Base-by-base conservation (phyloP, 148 eudicot species). In the Gaultheria prostrata region DNA sequence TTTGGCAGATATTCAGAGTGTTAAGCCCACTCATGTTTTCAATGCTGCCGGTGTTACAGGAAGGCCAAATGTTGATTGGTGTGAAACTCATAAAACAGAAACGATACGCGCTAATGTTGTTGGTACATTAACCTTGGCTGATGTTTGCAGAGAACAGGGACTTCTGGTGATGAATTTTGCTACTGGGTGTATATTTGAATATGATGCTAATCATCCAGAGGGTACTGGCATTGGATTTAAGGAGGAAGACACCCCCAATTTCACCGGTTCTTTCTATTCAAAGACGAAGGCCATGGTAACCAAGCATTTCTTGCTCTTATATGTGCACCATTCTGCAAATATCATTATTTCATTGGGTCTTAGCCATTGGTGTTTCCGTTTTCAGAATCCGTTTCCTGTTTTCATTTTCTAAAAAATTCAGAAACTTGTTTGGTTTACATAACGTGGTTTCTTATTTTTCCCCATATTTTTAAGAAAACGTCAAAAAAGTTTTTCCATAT, bases 1-100 rank as follows among this genome's bases (percentile, higher is more conserved):
- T 67, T 21, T 90, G 46, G 88, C 89, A 43, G 96, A 93, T 84
- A 86, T 93, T 39, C 92, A 86, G 82, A 87, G 65, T 75, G 82
- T 90, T 82, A 90, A 90, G 83, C 97, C 94, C n/a, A 93, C 94
- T 6, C 97, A 93, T 69, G 90, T 93, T 61, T 90, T 93, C 81
- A 93, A 93, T 91, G 97, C 94, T 85, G 97, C 92, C 65, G 93
- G 97, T 79, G 90, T 92, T 11, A 92, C 91, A 0, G 94, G 94
- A 24, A 85, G 93, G 53, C 93, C 96, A 21, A 93, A 93, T 87
- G 96, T 91, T 75, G 96, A 93, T 85, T 90, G 96, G 96, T 93
- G 96, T 77, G 95, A 91, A 80, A 81, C 91, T 73, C 96, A 93
- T 43, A 93, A 89, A 78, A 30, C 89, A 1, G 96, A 93, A 84